A percentile compares a stretch with the other conserved stretches of the same genome.
phyloP scores from a whole-genome alignment of 148 eudicot genomes.

The Rhododendron simsii region DNA sequence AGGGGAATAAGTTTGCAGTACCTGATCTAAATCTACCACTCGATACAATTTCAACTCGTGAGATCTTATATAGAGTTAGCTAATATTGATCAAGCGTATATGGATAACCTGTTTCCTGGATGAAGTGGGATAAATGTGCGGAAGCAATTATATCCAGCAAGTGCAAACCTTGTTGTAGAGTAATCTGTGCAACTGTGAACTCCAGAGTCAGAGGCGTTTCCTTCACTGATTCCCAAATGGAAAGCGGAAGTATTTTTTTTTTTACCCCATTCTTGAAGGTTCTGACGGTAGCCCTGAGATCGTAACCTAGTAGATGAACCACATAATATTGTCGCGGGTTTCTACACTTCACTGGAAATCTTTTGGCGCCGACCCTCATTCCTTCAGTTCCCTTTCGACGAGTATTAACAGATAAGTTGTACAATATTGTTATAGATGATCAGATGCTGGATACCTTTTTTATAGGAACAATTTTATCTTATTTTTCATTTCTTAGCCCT shows the following conservation, averaged over 20 bases:
- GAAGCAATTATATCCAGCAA: conserved; percentile 9
- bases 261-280: conserved; percentile 7
- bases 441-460: conserved; percentile 12
- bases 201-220: conserved; percentile 1
- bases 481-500: background rate
- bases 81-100: background rate
- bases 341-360: background rate
- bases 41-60: conserved; percentile 16
- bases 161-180: conserved; percentile 27
- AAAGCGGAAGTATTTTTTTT: background rate
- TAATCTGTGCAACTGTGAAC: conserved; percentile 12
- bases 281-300: conserved; percentile 18
- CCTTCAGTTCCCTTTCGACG: conserved; percentile 1
- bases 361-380: background rate
- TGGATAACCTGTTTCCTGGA: background rate
- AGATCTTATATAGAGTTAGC: conserved; percentile 7
- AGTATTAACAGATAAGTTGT: conserved; percentile 9
- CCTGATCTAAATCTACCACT: conserved; percentile 34
- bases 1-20: conserved; percentile 19
- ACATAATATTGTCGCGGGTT: conserved; percentile 10
- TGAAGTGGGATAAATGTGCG: background rate
- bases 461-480: background rate
- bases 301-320: conserved; percentile 13
- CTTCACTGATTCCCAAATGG: conserved; percentile 4
- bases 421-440: conserved; percentile 8